Base-by-base conservation (phyloP, 176 grass and related monocot genomes). In the Oryza meyeriana region DNA sequence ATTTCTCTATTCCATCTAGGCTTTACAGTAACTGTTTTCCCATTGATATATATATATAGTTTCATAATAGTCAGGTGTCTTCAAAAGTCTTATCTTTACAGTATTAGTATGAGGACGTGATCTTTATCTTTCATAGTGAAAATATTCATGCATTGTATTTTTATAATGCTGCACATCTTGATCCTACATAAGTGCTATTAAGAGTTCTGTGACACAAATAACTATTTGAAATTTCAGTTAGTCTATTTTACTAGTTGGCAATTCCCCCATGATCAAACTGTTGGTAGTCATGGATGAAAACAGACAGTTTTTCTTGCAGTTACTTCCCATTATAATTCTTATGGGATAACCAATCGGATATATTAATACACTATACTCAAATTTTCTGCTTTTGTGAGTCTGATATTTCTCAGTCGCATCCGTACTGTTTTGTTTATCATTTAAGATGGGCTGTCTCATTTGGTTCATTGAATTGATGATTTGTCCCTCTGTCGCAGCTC, bases 401-500 rank as follows among this genome's bases (percentile, higher is more conserved):
- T 68, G 33, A 86, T 36, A 58, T 78, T 75, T 66, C 71, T 73
- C 13, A 69, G 61, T 2, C 62, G 47, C 47, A 27, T 52, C 32
- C 59, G 24, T 79, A 66, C 64, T 78, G 31, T 78, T 75, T 71
- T 74, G 32, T 67, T 75, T 72, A 39, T 74, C 25, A 55, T 29
- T 85, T 85, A 65, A 66, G 22, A 62, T 48, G 17, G 20, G 22
- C 18, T 71, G 1, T 29, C 34, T 66, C 44, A 27, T 77, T 88
- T 68, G 20, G 31, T 74, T 27, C 36, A 79, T 67, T 31, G 69
- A 78, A 74, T 62, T 83, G 47, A 80, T 80, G 45, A 32, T 12
- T 22, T 80, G 11, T 68, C 67, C 38, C 80, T 17, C 47, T 85
- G 48, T 75, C 16, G 58, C 86, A 97, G 94, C 90, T 97, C 59